phyloP scores from a whole-genome alignment of 1,284 basidiomycete species.

The Moesziomyces parantarcticus region DNA sequence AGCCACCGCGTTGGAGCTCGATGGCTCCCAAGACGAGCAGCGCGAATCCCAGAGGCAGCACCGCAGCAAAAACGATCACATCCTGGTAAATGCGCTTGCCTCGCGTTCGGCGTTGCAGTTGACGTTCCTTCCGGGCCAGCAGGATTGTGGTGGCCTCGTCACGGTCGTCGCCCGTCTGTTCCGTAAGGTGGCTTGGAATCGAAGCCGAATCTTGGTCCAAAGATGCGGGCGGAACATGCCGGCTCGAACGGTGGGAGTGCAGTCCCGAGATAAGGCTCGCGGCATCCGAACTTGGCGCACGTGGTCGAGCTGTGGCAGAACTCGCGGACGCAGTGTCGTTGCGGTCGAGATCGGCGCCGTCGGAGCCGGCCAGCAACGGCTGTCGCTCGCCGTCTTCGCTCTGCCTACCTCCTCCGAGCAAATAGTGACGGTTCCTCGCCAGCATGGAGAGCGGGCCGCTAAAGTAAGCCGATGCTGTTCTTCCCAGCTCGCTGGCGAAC shows the following conservation, averaged over 20 bases:
- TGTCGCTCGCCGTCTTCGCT: slow-evolving; percentile 22
- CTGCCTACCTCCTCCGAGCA: slow-evolving; percentile 24
- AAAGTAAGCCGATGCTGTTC: slow-evolving; percentile 47
- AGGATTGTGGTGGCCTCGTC: slow-evolving; percentile 62
- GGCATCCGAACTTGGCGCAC: neutral
- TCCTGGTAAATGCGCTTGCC: slow-evolving; percentile 52
- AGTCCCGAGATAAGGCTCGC: slow-evolving; percentile 1
- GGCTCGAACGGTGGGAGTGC: slow-evolving; percentile 7
- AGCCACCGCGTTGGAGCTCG: slow-evolving; percentile 46
- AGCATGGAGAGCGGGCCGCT: slow-evolving; percentile 48
- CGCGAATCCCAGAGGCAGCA: slow-evolving; percentile 53
- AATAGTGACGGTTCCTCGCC: slow-evolving; percentile 35
- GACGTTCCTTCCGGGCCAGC: slow-evolving; percentile 62
- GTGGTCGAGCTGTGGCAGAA: neutral
- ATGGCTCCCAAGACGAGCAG: slow-evolving; percentile 44
- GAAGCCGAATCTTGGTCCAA: slow-evolving; percentile 15
- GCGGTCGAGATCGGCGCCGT: neutral
- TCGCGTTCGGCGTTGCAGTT: slow-evolving; percentile 55
- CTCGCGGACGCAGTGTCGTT: neutral
- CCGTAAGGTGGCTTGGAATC: slow-evolving; percentile 48
- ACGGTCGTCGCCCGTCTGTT: slow-evolving; percentile 33
- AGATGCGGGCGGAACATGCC: slow-evolving; percentile 9
- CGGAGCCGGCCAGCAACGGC: slow-evolving; percentile 33
- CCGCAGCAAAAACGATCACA: slow-evolving; percentile 48
- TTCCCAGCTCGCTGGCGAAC: slow-evolving; percentile 48